Percentiles rank a stretch among this genome's conserved stretches.
phyloP scores from a whole-genome alignment of 1,284 basidiomycete genomes.

The Tylopilus sp. region DNA sequence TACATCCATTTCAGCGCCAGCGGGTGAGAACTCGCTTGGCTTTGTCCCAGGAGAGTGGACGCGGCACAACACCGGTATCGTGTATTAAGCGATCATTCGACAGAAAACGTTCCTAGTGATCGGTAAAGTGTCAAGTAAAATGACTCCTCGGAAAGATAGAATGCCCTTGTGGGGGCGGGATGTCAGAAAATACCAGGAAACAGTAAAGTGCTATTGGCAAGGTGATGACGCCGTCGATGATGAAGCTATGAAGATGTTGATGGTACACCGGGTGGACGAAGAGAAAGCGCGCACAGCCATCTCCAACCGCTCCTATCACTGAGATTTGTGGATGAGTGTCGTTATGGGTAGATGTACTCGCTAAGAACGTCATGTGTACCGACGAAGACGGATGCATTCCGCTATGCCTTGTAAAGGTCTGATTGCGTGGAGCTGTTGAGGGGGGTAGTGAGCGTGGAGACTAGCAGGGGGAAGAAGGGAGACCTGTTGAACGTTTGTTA shows the following conservation, averaged over 20 bases:
- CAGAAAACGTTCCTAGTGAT: slow-evolving; percentile 50
- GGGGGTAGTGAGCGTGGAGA: slow-evolving; percentile 14
- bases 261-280: not conserved
- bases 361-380: slow-evolving; percentile 74
- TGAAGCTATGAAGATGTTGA: slow-evolving; percentile 44
- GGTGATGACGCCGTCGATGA: slow-evolving; percentile 72
- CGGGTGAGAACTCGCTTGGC: slow-evolving; percentile 51
- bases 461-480: not conserved
- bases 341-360: slow-evolving; percentile 39
- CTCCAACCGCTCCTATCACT: slow-evolving; percentile 67
- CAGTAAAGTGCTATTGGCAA: slow-evolving; percentile 71
- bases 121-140: not conserved
- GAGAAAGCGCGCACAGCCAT: slow-evolving; percentile 53
- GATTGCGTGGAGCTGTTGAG: slow-evolving; percentile 60
- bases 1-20: slow-evolving; percentile 72
- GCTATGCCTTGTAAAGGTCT: slow-evolving; percentile 72
- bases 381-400: slow-evolving; percentile 70
- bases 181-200: slow-evolving; percentile 63
- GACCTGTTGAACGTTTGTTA: slow-evolving; percentile 55
- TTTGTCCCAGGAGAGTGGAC: slow-evolving; percentile 47
- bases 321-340: slow-evolving; percentile 35
- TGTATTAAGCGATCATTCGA: slow-evolving; percentile 44
- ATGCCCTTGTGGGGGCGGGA: slow-evolving; percentile 60
- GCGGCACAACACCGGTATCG: slow-evolving; percentile 39
- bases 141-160: slow-evolving; percentile 54